phyloP scores from a whole-genome alignment of 192 early-diverging fungal genomes.

The Coemansia aciculifera region DNA sequence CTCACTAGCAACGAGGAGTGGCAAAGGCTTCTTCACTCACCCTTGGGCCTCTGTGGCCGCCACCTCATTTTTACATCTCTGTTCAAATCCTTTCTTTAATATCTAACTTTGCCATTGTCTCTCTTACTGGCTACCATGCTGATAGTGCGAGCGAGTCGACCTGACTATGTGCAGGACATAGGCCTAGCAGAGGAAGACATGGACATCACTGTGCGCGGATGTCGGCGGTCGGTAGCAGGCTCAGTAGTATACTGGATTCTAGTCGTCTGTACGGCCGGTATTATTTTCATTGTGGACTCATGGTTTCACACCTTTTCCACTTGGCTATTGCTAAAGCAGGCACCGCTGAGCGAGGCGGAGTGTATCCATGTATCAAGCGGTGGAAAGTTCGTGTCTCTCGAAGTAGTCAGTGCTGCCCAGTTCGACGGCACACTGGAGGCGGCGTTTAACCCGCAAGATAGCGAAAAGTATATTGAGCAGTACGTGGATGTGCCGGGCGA shows the following conservation, averaged over 20 bases:
- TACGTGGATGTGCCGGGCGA: neutral
- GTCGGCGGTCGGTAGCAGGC: conserved; percentile 4
- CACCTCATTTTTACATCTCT: neutral
- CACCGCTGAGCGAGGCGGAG: conserved; percentile 8
- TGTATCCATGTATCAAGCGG: conserved; percentile 13
- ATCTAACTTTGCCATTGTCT: neutral
- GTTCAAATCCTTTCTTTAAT: neutral
- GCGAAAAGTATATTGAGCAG: conserved; percentile 1
- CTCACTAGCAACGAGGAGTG: neutral
- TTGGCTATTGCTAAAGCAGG: conserved; percentile 8
- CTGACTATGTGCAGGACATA: conserved; percentile 6
- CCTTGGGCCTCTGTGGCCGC: neutral
- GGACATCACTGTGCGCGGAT: conserved; percentile 16
- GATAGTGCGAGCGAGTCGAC: conserved; percentile 1
- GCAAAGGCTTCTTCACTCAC: neutral
- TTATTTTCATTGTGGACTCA: conserved; percentile 17
- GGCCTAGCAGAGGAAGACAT: conserved; percentile 24
- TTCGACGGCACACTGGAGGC: neutral
- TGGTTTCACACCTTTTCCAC: conserved; percentile 33
- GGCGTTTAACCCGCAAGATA: conserved; percentile 4
- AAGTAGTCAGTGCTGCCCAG: neutral
- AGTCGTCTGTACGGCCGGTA: conserved; percentile 24
- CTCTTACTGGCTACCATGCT: neutral
- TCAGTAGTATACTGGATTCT: conserved; percentile 23
- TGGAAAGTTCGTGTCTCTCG: conserved; percentile 35